Percentiles rank a stretch among this genome's conserved stretches.
Conservation (phyloP, 2,329 filamentous ascomycete genomes). For the Thelonectria blattea region DNA sequence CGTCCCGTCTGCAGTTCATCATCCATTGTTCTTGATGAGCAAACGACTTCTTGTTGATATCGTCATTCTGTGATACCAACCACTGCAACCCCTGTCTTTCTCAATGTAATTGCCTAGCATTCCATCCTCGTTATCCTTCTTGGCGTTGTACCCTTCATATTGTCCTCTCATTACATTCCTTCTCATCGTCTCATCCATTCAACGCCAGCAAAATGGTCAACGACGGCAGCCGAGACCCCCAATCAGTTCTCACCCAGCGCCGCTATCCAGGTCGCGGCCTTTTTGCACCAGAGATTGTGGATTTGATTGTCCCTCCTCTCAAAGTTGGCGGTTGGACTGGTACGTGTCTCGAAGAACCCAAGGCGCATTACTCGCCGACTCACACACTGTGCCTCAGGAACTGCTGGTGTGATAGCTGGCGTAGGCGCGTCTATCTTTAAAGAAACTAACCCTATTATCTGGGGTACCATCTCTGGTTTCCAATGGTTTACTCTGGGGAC, state of each 20-base stretch:
- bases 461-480: constrained; percentile 73
- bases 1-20: constrained; percentile 3
- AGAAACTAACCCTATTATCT: constrained; percentile 70
- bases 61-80: constrained; percentile 13
- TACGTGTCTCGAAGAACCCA: constrained; percentile 38
- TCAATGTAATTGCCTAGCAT: constrained; percentile 26
- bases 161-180: neutral
- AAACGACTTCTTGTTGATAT: neutral
- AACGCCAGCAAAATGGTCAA: constrained; percentile 25
- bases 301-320: constrained; percentile 58
- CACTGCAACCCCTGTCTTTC: constrained; percentile 7
- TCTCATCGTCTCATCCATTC: neutral
- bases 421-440: constrained; percentile 75
- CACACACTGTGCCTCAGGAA: constrained; percentile 49
- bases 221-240: constrained; percentile 26
- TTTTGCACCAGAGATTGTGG: constrained; percentile 51
- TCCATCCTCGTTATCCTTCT: neutral
- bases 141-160: neutral
- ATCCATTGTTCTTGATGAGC: constrained; percentile 1
- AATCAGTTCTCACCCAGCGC: constrained; percentile 29
- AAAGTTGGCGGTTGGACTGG: constrained; percentile 66
- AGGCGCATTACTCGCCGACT: neutral
- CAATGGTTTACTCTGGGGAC: constrained; percentile 83
- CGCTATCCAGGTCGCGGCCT: constrained; percentile 43
- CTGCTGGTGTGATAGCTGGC: constrained; percentile 67